Evolutionary conservation across 768 basidiomycete species (phyloP), one percentile per base, ranked within the genome.

Genomic region (Lactifluus echinatus): DNA sequence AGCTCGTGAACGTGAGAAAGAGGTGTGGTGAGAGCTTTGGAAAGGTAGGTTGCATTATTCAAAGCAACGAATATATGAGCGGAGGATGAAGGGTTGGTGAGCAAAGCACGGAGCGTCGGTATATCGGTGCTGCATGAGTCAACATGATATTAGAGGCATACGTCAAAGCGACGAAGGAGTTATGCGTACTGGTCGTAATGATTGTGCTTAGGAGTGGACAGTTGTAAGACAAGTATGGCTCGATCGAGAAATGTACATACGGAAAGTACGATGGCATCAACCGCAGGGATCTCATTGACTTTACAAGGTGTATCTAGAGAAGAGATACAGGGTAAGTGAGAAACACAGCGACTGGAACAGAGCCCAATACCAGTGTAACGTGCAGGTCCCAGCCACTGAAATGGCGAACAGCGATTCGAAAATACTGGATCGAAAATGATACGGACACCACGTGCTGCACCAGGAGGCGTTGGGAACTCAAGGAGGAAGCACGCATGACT

Each of bases 261-360:
- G 66, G 74, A 75, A 51, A 80, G 73, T 15, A 75, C 74, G 42
- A 82, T 73, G 6, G 71, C 72, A 61, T 81, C 79, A 17, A 81
- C 67, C 2, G 74, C 66, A 1, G 79, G 79, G 23, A 82, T 66
- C 2, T 78, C 75, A 29, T 72, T 66, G n/a, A 74, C 68, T 10
- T 66, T 53, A 50, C 74, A 75, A 0, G 77, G 73, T 0, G 72
- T 37, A 7, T 68, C 71, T 73, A 53, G n/a, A n/a, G n/a, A 44
- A 36, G 29, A 15, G 11, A 23, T n/a, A n/a, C n/a, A n/a, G 24
- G 29, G 26, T 15, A 3, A 26, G 47, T 21, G 14, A n/a, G 5
- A 21, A 11, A 29, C 8, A n/a, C 3, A 19, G 15, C 15, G 31
- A 33, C 40, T 10, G 39, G 37, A 19, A 29, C 15, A 12, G 29